These are phyloP conservation scores for Kondoa subrosea DNA, from an alignment of 768 basidiomycete genomes.

Conservation along the genomic window DNA sequence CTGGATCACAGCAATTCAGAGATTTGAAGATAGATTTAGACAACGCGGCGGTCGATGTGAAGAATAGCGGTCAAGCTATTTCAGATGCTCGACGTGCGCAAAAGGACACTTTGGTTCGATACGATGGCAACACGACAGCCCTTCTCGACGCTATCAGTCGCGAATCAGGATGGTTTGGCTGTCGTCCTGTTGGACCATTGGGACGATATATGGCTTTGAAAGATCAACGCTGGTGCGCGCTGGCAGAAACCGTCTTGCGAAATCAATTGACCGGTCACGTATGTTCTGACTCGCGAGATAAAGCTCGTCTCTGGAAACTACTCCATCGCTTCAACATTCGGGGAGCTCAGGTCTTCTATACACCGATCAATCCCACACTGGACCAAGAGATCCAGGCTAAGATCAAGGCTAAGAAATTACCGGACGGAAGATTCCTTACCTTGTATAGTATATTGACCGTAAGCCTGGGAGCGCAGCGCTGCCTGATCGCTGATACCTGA, in stretches of 20 bases:
- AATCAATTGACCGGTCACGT: constrained; percentile 14
- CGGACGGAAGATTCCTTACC: no score
- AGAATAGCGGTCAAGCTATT: not conserved
- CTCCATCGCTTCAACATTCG: not conserved
- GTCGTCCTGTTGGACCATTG: constrained; percentile 15
- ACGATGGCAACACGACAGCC: not conserved
- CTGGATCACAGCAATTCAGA: not conserved
- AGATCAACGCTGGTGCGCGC: constrained; percentile 6
- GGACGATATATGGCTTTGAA: constrained; percentile 17
- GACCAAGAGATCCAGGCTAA: no score
- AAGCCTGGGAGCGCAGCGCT: no score
- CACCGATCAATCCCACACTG: not conserved
- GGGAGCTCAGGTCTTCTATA: not conserved
- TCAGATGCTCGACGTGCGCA: not conserved
- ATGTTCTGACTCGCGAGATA: not conserved
- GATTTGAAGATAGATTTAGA: not conserved
- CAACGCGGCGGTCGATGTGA: not conserved
- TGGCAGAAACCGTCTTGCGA: constrained; percentile 10
- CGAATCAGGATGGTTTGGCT: not conserved
- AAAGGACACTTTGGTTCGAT: not conserved
- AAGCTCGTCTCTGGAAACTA: not conserved
- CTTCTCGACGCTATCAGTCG: not conserved
- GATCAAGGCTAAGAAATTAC: no score
- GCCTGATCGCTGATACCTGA: not conserved
- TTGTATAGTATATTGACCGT: no score